A percentile compares a stretch with the other conserved stretches of the same genome.
Evolutionary conservation across 768 basidiomycete genomes (phyloP).

Genomic region (Gelatoporia subvermispora): DNA sequence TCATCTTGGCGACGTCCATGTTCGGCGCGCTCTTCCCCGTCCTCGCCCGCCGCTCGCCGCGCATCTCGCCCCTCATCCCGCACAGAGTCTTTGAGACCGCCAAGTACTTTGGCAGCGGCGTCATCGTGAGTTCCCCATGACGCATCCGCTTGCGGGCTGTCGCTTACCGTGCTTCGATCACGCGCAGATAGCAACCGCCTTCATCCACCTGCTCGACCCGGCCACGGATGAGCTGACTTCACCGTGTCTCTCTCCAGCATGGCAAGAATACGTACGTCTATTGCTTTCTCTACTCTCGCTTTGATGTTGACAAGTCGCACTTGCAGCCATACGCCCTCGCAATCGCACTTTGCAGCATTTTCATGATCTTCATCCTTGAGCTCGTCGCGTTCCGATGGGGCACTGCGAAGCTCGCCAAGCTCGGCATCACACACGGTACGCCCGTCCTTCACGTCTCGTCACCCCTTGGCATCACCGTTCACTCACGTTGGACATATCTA

Average conservation of each 20-base stretch:
- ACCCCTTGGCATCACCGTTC: background rate
- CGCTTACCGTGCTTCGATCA: background rate
- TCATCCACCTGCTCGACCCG: conserved; percentile 77
- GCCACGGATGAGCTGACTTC: conserved; percentile 68
- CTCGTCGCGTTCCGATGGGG: conserved; percentile 87
- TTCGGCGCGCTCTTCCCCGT: conserved; percentile 71
- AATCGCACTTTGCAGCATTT: conserved; percentile 77
- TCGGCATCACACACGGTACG: conserved; percentile 63
- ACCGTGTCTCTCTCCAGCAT: conserved; percentile 62
- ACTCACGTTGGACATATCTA: conserved; percentile 17
- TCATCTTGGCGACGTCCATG: conserved; percentile 59
- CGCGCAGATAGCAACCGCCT: conserved; percentile 79
- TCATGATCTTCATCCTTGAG: conserved; percentile 80
- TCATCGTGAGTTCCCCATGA: conserved; percentile 53
- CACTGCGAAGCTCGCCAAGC: conserved; percentile 56
- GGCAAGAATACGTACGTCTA: conserved; percentile 68
- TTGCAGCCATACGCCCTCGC: conserved; percentile 77
- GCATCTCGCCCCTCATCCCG: conserved; percentile 47
- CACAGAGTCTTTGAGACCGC: conserved; percentile 70
- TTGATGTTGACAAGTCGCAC: background rate
- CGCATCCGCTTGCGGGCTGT: background rate
- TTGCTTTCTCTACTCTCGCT: background rate
- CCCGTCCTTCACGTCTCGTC: background rate
- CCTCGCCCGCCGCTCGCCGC: conserved; percentile 45
- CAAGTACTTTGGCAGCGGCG: conserved; percentile 89